These are phyloP conservation scores for Scleroderma bovista DNA, from an alignment of 768 basidiomycete genomes.

Conservation along the genomic window DNA sequence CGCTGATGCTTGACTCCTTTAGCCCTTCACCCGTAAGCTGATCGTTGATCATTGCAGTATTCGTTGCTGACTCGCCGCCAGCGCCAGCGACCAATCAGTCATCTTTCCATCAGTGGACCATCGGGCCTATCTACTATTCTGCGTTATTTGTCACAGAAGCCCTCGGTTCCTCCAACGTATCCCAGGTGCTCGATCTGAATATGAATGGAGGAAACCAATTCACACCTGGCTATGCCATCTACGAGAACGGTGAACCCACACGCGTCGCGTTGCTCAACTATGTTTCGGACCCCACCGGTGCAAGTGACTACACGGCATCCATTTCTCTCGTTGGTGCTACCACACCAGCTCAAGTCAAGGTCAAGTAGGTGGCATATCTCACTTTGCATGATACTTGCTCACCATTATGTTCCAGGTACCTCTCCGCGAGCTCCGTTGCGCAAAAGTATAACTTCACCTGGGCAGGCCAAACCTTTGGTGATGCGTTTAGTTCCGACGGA, in stretches of 20 bases:
- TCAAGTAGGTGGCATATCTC: conserved; percentile 39
- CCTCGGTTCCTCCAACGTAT: conserved; percentile 57
- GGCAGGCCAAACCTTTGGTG: conserved; percentile 72
- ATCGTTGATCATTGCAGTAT: background rate
- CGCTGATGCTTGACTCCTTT: background rate
- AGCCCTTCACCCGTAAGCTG: conserved; percentile 36
- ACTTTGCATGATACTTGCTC: background rate
- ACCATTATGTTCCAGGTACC: conserved; percentile 37
- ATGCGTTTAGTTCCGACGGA: conserved; percentile 61
- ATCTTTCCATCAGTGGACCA: conserved; percentile 60
- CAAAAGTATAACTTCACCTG: conserved; percentile 66
- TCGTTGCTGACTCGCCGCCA: conserved; percentile 19
- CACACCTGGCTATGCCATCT: conserved; percentile 61
- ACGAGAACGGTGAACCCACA: conserved; percentile 59
- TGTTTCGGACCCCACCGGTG: conserved; percentile 53
- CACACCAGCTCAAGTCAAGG: conserved; percentile 43
- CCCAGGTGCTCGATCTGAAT: conserved; percentile 64
- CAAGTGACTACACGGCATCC: conserved; percentile 45
- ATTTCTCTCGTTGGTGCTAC: conserved; percentile 42
- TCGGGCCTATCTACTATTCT: conserved; percentile 71
- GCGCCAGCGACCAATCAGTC: conserved; percentile 54
- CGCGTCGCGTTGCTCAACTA: conserved; percentile 72
- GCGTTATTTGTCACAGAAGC: conserved; percentile 65
- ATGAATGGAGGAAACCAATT: conserved; percentile 44
- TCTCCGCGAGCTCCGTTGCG: conserved; percentile 49